Percentiles rank a stretch among this genome's conserved stretches.
Conservation (phyloP, 441 rosid species). For the Macaranga tanarius region DNA sequence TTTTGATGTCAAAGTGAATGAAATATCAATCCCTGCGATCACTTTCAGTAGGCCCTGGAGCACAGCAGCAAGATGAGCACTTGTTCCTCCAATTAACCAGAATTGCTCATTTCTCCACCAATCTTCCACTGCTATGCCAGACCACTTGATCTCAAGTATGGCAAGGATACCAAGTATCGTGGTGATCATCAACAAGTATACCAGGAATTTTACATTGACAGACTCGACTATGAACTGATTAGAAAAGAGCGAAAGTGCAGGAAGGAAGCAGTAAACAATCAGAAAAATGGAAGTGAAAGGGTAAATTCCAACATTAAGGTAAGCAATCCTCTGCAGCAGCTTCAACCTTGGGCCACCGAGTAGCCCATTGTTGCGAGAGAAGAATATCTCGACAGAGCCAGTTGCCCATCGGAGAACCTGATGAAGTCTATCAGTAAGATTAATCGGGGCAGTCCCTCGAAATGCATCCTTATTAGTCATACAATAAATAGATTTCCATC, state of each 20-base stretch:
- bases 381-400: conserved; percentile 76
- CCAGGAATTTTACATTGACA: conserved; percentile 43
- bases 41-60: conserved; percentile 63
- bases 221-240: conserved; percentile 70
- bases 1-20: conserved; percentile 68
- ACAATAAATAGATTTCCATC: conserved; percentile 69
- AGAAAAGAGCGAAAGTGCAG: conserved; percentile 64
- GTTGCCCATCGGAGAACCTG: conserved; percentile 86
- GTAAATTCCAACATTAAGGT: conserved; percentile 67
- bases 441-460: conserved; percentile 69
- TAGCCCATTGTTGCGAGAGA: conserved; percentile 68
- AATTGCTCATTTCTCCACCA: conserved; percentile 82
- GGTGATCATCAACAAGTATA: conserved; percentile 55
- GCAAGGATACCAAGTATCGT: conserved; percentile 55
- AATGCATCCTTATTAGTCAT: conserved; percentile 69
- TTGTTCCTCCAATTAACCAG: conserved; percentile 73
- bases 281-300: conserved; percentile 78
- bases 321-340: conserved; percentile 62
- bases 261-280: conserved; percentile 64
- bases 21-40: conserved; percentile 65
- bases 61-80: conserved; percentile 72
- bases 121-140: conserved; percentile 63
- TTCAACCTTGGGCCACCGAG: conserved; percentile 58
- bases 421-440: conserved; percentile 67
- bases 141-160: conserved; percentile 72